phyloP scores from a whole-genome alignment of 768 basidiomycete species.

The Pulveroboletus sp. region DNA sequence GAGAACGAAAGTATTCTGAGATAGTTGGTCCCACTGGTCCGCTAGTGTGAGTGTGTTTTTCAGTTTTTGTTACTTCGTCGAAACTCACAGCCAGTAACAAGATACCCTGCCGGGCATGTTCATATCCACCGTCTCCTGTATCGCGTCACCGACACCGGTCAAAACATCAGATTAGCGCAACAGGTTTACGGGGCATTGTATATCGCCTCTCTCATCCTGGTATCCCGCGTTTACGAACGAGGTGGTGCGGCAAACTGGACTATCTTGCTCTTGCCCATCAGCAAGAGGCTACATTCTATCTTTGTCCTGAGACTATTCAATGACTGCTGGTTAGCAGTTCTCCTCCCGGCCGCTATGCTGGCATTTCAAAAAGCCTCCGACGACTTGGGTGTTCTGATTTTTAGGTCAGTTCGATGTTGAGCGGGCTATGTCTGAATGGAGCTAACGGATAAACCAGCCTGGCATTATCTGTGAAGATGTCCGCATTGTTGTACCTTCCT shows the following conservation, averaged over 20 bases:
- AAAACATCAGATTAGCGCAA: slow-evolving; percentile 61
- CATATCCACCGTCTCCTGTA: slow-evolving; percentile 74
- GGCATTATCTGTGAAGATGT: slow-evolving; percentile 95
- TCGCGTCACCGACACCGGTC: slow-evolving; percentile 55
- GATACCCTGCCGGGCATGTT: slow-evolving; percentile 94
- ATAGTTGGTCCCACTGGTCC: slow-evolving; percentile 91
- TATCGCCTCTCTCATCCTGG: slow-evolving; percentile 54
- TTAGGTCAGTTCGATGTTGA: slow-evolving; percentile 52
- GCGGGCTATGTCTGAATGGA: neutral
- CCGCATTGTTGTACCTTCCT: slow-evolving; percentile 82
- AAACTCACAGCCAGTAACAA: slow-evolving; percentile 28
- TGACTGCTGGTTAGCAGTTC: slow-evolving; percentile 80
- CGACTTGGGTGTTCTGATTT: slow-evolving; percentile 59
- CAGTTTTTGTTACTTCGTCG: neutral
- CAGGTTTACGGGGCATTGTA: slow-evolving; percentile 77
- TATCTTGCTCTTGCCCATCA: slow-evolving; percentile 68
- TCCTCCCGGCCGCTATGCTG: slow-evolving; percentile 61
- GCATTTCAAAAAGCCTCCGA: slow-evolving; percentile 59
- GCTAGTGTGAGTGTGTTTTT: slow-evolving; percentile 60
- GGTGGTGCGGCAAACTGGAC: slow-evolving; percentile 69
- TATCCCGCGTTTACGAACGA: slow-evolving; percentile 63
- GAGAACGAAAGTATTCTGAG: slow-evolving; percentile 75
- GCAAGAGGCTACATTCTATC: slow-evolving; percentile 93
- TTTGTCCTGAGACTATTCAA: slow-evolving; percentile 91
- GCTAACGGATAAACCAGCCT: slow-evolving; percentile 7